A percentile compares a stretch with the other conserved stretches of the same genome.
Conservation (phyloP, 805 yeast species). For the Suhomyces kilbournensis region DNA sequence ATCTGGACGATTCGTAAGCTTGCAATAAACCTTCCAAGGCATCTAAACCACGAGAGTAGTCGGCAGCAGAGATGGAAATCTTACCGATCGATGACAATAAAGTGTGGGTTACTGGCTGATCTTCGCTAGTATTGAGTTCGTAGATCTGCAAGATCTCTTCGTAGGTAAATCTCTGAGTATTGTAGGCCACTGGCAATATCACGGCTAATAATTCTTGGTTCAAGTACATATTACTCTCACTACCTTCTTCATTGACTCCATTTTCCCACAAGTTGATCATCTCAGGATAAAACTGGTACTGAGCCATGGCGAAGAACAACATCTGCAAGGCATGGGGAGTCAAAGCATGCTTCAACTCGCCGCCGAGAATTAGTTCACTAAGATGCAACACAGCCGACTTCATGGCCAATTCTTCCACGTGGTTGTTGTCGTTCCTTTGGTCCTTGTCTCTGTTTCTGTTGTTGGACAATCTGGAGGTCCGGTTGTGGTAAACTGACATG, state of each 20-base stretch:
- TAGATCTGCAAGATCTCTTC: constrained; percentile 59
- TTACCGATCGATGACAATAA: constrained; percentile 71
- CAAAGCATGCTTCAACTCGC: constrained; percentile 27
- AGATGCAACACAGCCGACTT: constrained; percentile 32
- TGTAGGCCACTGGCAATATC: constrained; percentile 63
- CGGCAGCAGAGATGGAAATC: constrained; percentile 64
- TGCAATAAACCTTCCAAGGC: constrained; percentile 59
- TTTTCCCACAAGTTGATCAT: constrained; percentile 70
- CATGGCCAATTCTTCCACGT: constrained; percentile 28
- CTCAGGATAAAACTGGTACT: constrained; percentile 58
- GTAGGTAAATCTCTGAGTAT: constrained; percentile 56
- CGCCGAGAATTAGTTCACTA: constrained; percentile 26
- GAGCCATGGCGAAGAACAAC: constrained; percentile 32
- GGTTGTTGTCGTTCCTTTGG: constrained; percentile 22
- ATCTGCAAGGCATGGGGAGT: constrained; percentile 20
- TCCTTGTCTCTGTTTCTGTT: constrained; percentile 38
- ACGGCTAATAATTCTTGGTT: constrained; percentile 67
- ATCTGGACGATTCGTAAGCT: constrained; percentile 26
- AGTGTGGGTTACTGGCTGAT: constrained; percentile 37
- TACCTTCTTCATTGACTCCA: constrained; percentile 45
- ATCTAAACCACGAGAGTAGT: constrained; percentile 62
- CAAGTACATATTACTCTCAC: constrained; percentile 45
- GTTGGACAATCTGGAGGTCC: constrained; percentile 32
- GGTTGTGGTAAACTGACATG: constrained; percentile 25
- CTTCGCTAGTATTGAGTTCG: constrained; percentile 37